Evolutionary conservation across 768 basidiomycete genomes (phyloP).

Genomic region (Amanita subjunquillea): DNA sequence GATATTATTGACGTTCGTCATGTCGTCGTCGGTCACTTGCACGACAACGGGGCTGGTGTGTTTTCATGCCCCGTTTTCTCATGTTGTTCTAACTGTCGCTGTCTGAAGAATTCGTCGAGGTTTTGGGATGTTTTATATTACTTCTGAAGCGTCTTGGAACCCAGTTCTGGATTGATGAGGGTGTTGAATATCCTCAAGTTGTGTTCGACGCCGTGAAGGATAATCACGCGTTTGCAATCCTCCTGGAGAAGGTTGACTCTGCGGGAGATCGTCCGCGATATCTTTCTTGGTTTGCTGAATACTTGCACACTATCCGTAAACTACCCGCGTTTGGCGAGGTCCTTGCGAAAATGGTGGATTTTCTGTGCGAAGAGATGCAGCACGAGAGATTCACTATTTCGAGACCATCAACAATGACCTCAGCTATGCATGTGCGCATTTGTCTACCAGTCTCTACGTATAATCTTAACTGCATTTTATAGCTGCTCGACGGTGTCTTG

Average conservation of each 20-base stretch:
- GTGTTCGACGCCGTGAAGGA: slow-evolving; percentile 80
- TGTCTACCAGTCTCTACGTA: neutral
- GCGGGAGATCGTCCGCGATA: slow-evolving; percentile 32
- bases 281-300: slow-evolving; percentile 57
- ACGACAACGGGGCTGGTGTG: slow-evolving; percentile 49
- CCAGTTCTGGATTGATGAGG: slow-evolving; percentile 61
- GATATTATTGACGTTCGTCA: slow-evolving; percentile 36
- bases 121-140: slow-evolving; percentile 48
- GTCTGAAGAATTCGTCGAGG: slow-evolving; percentile 43
- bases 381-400: slow-evolving; percentile 58
- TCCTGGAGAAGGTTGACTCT: slow-evolving; percentile 26
- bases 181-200: slow-evolving; percentile 63
- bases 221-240: slow-evolving; percentile 45
- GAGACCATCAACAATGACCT: slow-evolving; percentile 49
- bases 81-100: neutral
- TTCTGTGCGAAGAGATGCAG: slow-evolving; percentile 75
- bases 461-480: neutral
- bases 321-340: slow-evolving; percentile 45
- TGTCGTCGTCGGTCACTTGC: slow-evolving; percentile 49
- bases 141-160: slow-evolving; percentile 47
- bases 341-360: slow-evolving; percentile 62
- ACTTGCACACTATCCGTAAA: slow-evolving; percentile 45
- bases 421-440: slow-evolving; percentile 52
- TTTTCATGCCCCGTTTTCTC: slow-evolving; percentile 9
- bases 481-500: slow-evolving; percentile 24